phyloP scores from a whole-genome alignment of 108 stramenopile species.

The Fistulifera pelliculosa region DNA sequence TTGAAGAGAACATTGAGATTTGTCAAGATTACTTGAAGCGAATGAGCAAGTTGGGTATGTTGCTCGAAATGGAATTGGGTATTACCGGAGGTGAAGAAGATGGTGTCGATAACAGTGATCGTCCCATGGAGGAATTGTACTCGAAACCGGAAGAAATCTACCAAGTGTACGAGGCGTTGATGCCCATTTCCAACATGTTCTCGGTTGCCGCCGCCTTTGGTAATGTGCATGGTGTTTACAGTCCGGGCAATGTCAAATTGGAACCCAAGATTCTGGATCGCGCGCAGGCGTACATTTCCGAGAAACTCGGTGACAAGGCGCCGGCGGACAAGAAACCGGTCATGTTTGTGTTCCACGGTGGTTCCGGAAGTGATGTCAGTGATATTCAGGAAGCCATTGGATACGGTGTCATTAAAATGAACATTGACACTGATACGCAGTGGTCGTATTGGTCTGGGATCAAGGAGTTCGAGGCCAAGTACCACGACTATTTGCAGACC shows the following conservation, averaged over 20 bases:
- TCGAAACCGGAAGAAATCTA: conserved; percentile 93
- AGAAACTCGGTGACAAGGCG: conserved; percentile 74
- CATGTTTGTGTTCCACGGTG: conserved; percentile 96
- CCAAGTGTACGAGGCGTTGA: conserved; percentile 88
- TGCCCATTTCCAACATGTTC: conserved; percentile 93
- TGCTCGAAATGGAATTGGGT: conserved; percentile 95
- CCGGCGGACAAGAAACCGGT: conserved; percentile 82
- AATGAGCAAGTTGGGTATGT: conserved; percentile 79
- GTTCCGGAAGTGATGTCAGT: conserved; percentile 86
- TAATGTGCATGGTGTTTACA: conserved; percentile 94
- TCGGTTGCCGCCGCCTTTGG: conserved; percentile 88
- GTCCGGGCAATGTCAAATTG: conserved; percentile 93
- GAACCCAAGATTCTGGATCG: conserved; percentile 88
- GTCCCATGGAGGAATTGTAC: conserved; percentile 89
- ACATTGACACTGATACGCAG: conserved; percentile 98
- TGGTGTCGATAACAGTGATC: conserved; percentile 91
- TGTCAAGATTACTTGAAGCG: conserved; percentile 91
- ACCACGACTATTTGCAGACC: conserved; percentile 90
- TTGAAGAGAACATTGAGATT: conserved; percentile 95
- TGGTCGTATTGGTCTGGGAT: conserved; percentile 94
- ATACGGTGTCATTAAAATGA: conserved; percentile 96
- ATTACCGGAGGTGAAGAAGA: conserved; percentile 97
- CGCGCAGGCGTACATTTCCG: conserved; percentile 84
- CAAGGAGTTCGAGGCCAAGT: conserved; percentile 78
- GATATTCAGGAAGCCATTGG: conserved; percentile 88